Base-by-base conservation (phyloP, 2,329 filamentous ascomycete species). In the Laburnicola sp. region DNA sequence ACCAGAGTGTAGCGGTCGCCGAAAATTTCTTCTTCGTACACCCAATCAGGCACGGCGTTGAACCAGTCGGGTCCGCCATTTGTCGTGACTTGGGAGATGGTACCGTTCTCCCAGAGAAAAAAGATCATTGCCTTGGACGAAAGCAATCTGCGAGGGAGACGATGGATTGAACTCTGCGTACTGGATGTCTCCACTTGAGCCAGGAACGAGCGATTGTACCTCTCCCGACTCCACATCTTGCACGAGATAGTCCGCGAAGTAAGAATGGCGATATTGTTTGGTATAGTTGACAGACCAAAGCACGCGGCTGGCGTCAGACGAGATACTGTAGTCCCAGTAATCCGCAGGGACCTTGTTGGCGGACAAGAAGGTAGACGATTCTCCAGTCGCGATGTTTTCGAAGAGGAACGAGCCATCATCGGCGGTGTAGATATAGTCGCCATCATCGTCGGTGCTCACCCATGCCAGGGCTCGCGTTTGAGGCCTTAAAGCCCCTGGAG, bases 191-290 rank as follows among this genome's bases (percentile, higher is more conserved):
- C 83, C 84, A 1, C 69, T 75, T 54, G 87, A 85, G 50, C 83
- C 81, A 0, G 78, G 72, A 0, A 85, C 79, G 0, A 89, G 74
- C 0, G 85, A 78, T 3, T 76, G 75, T 1, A 79, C 74, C 48
- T 79, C 68, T 23, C 83, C 83, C 0, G 78, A 81, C n/a, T 75
- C 76, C 8, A 86, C 79, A 56, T 88, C 81, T 40, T 86, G 78
- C 21, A 89, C 73, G 38, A 82, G 79, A 68, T 88, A 89, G 65
- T 88, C 80, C 30, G 86, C 81, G 64, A 84, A 85, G 70, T 85
- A 88, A 4, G 85, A 86, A 70, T 87, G 75, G 1, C 86, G 82
- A 62, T 88, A 88, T 65, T 86, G 81, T 69, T 87, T 86, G 10
- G 83, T 88, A 66, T 83, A 80, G 62, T 88, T 88, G 47, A 82